Base-by-base conservation (phyloP, 2,329 filamentous ascomycete species). In the Fusarium circinatum region DNA sequence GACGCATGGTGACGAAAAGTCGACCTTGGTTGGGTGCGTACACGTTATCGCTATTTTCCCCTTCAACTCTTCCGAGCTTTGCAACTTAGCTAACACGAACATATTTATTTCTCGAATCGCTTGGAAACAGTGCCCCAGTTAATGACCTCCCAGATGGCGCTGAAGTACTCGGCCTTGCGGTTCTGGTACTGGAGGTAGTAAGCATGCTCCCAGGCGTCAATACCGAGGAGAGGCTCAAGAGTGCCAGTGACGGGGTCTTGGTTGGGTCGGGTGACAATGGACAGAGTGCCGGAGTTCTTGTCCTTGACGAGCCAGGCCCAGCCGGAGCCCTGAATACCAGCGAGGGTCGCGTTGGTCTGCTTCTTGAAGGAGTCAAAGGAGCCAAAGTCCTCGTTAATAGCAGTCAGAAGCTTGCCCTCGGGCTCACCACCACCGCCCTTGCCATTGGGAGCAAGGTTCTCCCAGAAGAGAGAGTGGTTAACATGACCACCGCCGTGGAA, bases 161-260 rank as follows among this genome's bases (percentile, higher is more conserved):
- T 89, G 85, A 98, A 98, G 88, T 98, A 98, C 86, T 98, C 95
- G 65, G 93, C 95, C 91, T 98, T 98, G 84, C 94, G 92, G 89
- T 98, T 98, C 90, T 98, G 90, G 86, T 98, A 98, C 87, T 98
- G 94, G 71, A 98, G 88, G 86, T 97, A 97, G 88, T 97, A 97
- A 59, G 95, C 95, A 85, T 98, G 95, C 88, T 98, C 95, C 95
- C 95, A 98, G 62, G 95, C 95, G 86, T 98, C 95, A 79, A 98
- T 92, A 65, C 95, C 95, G 52, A 98, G 86, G 55, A 98, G 87
- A 42, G 95, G 95, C 79, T 91, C 88, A 82, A 93, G 94, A 82
- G 93, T 93, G 56, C 95, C 95, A 20, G 94, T 89, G 36, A 98
- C 93, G 32, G 95, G 93, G 83, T 97, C 94, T 86, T 97, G 94